Base-by-base conservation (phyloP, 2,329 filamentous ascomycete species). In the Thelonectria rubi region DNA sequence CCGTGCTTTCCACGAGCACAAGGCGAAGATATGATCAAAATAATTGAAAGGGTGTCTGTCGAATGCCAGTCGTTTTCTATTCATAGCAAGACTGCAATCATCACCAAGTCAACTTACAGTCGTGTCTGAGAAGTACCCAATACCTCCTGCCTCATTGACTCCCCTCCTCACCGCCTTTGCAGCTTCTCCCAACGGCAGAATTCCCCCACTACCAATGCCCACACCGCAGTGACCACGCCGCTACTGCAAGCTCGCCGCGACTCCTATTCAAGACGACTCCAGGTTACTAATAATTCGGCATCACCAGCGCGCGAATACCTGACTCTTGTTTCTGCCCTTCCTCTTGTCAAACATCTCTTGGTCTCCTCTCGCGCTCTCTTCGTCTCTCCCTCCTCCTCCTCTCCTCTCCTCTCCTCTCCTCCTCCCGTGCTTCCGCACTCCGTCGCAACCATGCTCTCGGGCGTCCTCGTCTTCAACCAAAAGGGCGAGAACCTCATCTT, bases 401-500 rank as follows among this genome's bases (percentile, higher is more conserved):
- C 37, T 30, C 20, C 53, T 34, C 24, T 26, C n/a, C 46, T 45
- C 42, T 15, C 42, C 26, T 18, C 34, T 12, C 39, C 30, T 42
- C 39, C 46, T 37, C 46, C 18, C 21, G 20, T 34, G 17, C 6
- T 46, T 45, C 39, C 26, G 34, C 37, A 53, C 40, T 55, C 58
- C 54, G 57, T 68, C 69, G 71, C 68, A 81, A 89, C 74, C 66
- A 99, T 99, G 96, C 85, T 99, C 71, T 98, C 94, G 71, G 95
- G 95, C 62, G 94, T 99, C 74, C 88, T 99, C 70, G 90, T 99
- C 71, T 99, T 99, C 86, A 99, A 99, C 72, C 95, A 99, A 79
- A 99, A 99, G 82, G 95, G 95, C 81, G 95, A 99, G 83, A 97
- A 99, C 80, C 92, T 99, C 75, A 99, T 99, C 79, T 97, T 99